Evolutionary conservation across 176 grass and related monocot species (phyloP).

Genomic region (Aegilops longissima): DNA sequence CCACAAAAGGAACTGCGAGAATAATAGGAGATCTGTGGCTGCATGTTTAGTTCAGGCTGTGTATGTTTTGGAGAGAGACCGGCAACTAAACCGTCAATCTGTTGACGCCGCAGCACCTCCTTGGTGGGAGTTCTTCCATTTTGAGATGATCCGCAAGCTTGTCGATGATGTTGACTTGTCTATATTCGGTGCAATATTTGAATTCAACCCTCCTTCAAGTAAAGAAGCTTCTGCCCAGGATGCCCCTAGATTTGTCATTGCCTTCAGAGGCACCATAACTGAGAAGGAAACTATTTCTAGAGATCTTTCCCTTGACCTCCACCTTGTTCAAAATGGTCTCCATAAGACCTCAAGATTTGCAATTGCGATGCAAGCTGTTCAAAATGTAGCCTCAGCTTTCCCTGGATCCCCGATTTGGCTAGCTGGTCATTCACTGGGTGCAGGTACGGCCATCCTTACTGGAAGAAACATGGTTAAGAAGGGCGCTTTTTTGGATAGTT

Average conservation of each 20-base stretch:
- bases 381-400: slow-evolving; percentile 62
- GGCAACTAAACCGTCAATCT: slow-evolving; percentile 65
- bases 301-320: slow-evolving; percentile 72
- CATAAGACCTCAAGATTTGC: slow-evolving; percentile 75
- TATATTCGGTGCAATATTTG: slow-evolving; percentile 84
- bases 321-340: slow-evolving; percentile 74
- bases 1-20: slow-evolving; percentile 60
- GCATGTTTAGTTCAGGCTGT: slow-evolving; percentile 89
- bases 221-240: slow-evolving; percentile 43
- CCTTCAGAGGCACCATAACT: slow-evolving; percentile 90
- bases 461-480: slow-evolving; percentile 93
- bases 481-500: slow-evolving; percentile 63
- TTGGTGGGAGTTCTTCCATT: slow-evolving; percentile 94
- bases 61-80: slow-evolving; percentile 81
- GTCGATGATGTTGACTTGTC: slow-evolving; percentile 85
- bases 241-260: slow-evolving; percentile 79
- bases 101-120: slow-evolving; percentile 57
- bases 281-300: slow-evolving; percentile 78
- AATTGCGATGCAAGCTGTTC: slow-evolving; percentile 93
- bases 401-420: slow-evolving; percentile 65
- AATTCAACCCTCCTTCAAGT: slow-evolving; percentile 59
- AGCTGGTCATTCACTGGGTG: slow-evolving; percentile 77
- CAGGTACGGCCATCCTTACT: slow-evolving; percentile 74
- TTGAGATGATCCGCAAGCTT: slow-evolving; percentile 74
- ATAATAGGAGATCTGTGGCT: slow-evolving; percentile 76